Base-by-base conservation (phyloP, 2,329 filamentous ascomycete species). In the Talaromyces rugulosus region DNA sequence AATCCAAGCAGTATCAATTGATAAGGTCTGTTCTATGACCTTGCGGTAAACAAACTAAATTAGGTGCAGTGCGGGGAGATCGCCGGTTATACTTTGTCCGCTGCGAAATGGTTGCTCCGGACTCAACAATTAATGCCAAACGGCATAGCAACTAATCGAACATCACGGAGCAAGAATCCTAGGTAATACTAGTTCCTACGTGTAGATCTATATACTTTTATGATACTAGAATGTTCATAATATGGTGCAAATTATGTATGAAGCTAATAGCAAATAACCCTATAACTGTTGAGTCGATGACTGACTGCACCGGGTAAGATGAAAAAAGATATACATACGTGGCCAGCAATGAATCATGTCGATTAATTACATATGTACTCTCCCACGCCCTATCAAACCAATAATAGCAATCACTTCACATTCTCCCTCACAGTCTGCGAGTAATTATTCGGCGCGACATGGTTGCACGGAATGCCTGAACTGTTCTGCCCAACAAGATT, bases 401-500 rank as follows among this genome's bases (percentile, higher is more conserved):
- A 40, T n/a, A 40, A 40, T 40, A 3, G 16, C 16, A 40, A 28
- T 51, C 8, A 51, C 47, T 60, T 52, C 42, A 60, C 53, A 51
- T 63, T 61, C 9, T 51, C 34, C 28, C 58, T 56, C 28, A 59
- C 51, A 9, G 31, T 51, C 58, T 62, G 56, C 5, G 23, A 44
- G 55, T 56, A 69, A 57, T 70, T 66, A 33, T 66, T 66, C 6
- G 69, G 70, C 2, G 70, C 70, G 23, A 61, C 65, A 16, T 63
- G 65, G 59, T 72, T 69, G 58, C 70, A 72, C 16, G 69, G 69
- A 23, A 72, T 67, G 1, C 68, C 68, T 0, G 66, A 68, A 55
- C 63, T 63, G 16, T 66, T 62, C 40, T 60, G 53, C 27, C 42
- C 40, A 14, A 70, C 56, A 57, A 81, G 77, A 52, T 81, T 79